Base-by-base conservation (phyloP, 129 eudicot species). In the Kitagawia praeruptora region DNA sequence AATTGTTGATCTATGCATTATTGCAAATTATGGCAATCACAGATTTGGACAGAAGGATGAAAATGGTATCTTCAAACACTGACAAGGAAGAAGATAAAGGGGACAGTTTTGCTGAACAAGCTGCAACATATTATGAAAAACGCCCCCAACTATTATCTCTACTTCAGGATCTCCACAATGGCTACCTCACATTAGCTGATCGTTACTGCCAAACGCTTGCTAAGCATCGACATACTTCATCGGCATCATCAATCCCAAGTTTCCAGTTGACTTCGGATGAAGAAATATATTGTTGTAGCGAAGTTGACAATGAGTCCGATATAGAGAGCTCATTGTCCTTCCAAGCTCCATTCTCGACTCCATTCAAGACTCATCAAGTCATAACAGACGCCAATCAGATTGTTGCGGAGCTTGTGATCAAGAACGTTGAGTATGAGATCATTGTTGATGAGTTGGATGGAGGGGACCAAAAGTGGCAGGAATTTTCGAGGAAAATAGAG, bases 11-110 rank as follows among this genome's bases (percentile, higher is more conserved):
- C 28, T 7, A 56, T 23, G 66, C 15, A 61, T 8, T 4, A 5
- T 54, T 54, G 27, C 38, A 48, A 69, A 66, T 23, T 39, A 66
- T 45, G 38, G 77, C 12, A 28, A 37, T 40, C 4, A 76, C 86
- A 93, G 98, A 93, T 75, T 81, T 93, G 91, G 98, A 93, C 72
- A 91, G 91, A 78, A 89, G 86, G 80, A 82, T 93, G 87, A 86
- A 93, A 86, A 77, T 25, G 78, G 46, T 88, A 79, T 74, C 74
- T 10, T 58, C 77, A 39, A 82, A 79, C 72, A 77, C 72, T 8
- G 70, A 76, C 49, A 86, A 85, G 40, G 73, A 67, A 34, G 92
- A 85, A 66, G 84, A 83, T 56, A 81, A 82, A 46, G 81, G 82
- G 5, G 96, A 93, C 80, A 87, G 92, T 69, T 93, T 93, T 78